Evolutionary conservation across 2,329 filamentous ascomycete species (phyloP).

Genomic region (Penicillium sp.): DNA sequence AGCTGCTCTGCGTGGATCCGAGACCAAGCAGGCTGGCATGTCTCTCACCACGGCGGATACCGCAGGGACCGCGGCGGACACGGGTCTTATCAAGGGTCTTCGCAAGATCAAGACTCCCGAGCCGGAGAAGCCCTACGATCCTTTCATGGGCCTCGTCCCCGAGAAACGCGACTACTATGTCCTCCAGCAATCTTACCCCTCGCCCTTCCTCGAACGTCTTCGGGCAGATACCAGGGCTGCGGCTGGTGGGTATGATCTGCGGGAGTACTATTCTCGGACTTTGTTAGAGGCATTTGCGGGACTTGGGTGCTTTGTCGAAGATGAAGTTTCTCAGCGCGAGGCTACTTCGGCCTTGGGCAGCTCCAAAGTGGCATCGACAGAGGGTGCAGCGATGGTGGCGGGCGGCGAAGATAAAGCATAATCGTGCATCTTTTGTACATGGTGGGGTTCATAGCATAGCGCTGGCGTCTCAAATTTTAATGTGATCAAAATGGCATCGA

Average conservation of each 20-base stretch:
- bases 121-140: slow-evolving; percentile 76
- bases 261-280: slow-evolving; percentile 76
- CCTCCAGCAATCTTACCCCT: slow-evolving; percentile 68
- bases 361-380: slow-evolving; percentile 26
- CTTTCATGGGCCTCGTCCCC: slow-evolving; percentile 68
- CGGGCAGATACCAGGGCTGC: slow-evolving; percentile 63
- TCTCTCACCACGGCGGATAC: slow-evolving; percentile 20
- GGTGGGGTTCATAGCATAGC: slow-evolving; percentile 15
- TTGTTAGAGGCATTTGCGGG: slow-evolving; percentile 89
- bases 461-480: slow-evolving; percentile 11
- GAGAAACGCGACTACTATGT: slow-evolving; percentile 68
- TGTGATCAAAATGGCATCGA: neutral
- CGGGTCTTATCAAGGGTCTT: slow-evolving; percentile 71
- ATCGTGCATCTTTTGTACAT: neutral
- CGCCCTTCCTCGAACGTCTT: slow-evolving; percentile 67
- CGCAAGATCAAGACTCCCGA: slow-evolving; percentile 62
- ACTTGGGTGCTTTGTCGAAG: slow-evolving; percentile 78
- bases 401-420: neutral
- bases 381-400: slow-evolving; percentile 32
- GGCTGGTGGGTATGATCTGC: slow-evolving; percentile 78
- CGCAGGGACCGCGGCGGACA: slow-evolving; percentile 25
- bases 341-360: slow-evolving; percentile 15
- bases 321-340: slow-evolving; percentile 56
- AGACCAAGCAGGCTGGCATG: slow-evolving; percentile 29
- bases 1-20: slow-evolving; percentile 37